phyloP scores from a whole-genome alignment of 441 rosid genomes.

The Erodium trifolium region DNA sequence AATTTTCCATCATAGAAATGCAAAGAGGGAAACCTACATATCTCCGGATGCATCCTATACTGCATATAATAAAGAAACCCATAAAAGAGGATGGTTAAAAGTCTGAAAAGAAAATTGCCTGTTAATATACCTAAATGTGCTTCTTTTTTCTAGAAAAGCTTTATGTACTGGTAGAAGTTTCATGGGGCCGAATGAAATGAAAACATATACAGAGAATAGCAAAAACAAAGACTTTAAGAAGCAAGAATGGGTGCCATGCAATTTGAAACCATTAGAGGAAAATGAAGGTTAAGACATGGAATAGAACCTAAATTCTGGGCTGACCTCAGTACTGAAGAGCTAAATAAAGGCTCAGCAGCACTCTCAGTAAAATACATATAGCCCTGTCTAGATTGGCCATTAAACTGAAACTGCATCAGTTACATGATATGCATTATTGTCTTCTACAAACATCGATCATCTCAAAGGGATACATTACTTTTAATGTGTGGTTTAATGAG shows the following conservation, averaged over 20 bases:
- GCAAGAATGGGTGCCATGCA: background rate
- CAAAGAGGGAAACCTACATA: slow-evolving; percentile 77
- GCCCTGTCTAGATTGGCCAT: background rate
- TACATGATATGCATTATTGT: background rate
- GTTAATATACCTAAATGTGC: background rate
- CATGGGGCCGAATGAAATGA: background rate
- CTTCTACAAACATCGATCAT: background rate
- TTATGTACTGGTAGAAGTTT: background rate
- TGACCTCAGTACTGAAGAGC: slow-evolving; percentile 6
- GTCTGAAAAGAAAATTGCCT: background rate
- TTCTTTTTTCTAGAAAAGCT: background rate
- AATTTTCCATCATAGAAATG: slow-evolving; percentile 84
- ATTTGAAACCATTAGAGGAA: background rate
- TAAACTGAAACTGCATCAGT: background rate
- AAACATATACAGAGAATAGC: background rate
- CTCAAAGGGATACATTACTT: background rate
- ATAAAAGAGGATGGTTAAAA: slow-evolving; percentile 17
- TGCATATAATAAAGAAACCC: slow-evolving; percentile 33
- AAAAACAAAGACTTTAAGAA: background rate
- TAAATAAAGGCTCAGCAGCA: slow-evolving; percentile 3
- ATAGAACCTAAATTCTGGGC: background rate
- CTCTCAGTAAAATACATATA: background rate
- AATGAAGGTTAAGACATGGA: background rate
- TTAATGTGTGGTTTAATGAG: background rate
- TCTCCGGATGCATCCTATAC: slow-evolving; percentile 99